These are phyloP conservation scores for Hymenoscyphus linearis DNA, from an alignment of 2,329 filamentous ascomycete species.

Conservation along the genomic window DNA sequence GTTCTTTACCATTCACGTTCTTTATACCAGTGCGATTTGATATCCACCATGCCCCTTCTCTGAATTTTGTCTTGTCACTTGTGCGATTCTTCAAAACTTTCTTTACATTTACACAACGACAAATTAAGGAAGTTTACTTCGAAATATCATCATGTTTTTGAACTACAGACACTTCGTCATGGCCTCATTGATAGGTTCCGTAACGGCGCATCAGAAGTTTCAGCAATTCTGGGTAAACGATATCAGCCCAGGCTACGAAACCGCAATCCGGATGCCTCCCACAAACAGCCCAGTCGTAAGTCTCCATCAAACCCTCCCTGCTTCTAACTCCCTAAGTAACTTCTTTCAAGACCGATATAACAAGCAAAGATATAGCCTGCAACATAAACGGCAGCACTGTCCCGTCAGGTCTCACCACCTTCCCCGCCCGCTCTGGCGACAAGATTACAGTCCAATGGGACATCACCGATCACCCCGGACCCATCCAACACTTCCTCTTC, in stretches of 20 bases:
- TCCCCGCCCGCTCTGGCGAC: slow-evolving; percentile 32
- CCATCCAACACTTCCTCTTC: slow-evolving; percentile 37
- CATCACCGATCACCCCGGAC: slow-evolving; percentile 35
- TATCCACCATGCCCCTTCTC: slow-evolving; percentile 3
- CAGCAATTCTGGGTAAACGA: slow-evolving; percentile 40
- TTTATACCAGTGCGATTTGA: slow-evolving; percentile 5
- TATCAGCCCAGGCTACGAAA: slow-evolving; percentile 33
- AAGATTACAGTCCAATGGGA: slow-evolving; percentile 37
- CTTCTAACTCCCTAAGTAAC: neutral
- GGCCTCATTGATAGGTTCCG: slow-evolving; percentile 26
- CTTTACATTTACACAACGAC: slow-evolving; percentile 24
- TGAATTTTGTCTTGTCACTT: neutral
- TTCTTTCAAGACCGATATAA: slow-evolving; percentile 35
- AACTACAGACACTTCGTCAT: slow-evolving; percentile 18
- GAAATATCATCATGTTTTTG: slow-evolving; percentile 27
- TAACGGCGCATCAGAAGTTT: slow-evolving; percentile 37
- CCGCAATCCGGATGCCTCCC: slow-evolving; percentile 39
- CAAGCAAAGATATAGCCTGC: slow-evolving; percentile 44
- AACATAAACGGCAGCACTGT: slow-evolving; percentile 37
- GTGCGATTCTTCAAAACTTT: neutral
- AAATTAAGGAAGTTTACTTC: slow-evolving; percentile 22
- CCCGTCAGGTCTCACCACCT: slow-evolving; percentile 30
- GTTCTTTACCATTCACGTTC: slow-evolving; percentile 1
- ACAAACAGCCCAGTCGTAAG: slow-evolving; percentile 45
- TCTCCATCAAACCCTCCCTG: neutral